These are phyloP conservation scores for Alternaria ventricosa DNA, from an alignment of 2,329 filamentous ascomycete species.

Conservation along the genomic window DNA sequence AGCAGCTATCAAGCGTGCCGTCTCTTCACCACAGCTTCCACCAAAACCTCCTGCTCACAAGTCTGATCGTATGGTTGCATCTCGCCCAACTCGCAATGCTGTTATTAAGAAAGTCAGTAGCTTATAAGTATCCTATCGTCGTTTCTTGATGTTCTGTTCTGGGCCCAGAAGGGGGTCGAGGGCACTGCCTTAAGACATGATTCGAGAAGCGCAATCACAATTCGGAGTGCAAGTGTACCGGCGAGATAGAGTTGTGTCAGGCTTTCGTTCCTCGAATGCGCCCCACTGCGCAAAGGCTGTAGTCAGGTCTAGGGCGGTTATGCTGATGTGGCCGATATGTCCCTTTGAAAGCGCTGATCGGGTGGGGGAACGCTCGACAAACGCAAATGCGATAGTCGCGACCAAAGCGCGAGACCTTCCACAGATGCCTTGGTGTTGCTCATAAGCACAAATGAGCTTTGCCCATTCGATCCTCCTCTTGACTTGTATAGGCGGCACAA, in stretches of 20 bases:
- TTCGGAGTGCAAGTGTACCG: background rate
- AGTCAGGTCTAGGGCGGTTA: background rate
- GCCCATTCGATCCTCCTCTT: slow-evolving; percentile 7
- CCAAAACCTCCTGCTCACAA: background rate
- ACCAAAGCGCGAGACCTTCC: background rate
- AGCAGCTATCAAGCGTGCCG: background rate
- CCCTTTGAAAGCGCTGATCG: background rate
- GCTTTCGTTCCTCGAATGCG: background rate
- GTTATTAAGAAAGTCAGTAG: background rate
- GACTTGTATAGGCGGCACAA: background rate
- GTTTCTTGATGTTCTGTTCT: background rate
- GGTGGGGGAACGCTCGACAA: background rate
- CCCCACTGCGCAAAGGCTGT: background rate
- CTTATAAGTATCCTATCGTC: background rate
- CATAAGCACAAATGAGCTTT: background rate
- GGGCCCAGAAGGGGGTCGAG: background rate
- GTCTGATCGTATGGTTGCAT: background rate
- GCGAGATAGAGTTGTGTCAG: background rate
- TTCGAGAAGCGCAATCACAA: background rate
- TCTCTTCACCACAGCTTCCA: background rate
- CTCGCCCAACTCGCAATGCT: background rate
- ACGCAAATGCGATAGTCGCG: background rate
- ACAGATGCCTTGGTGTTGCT: background rate
- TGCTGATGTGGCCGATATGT: background rate
- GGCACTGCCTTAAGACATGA: background rate